Base-by-base conservation (phyloP, 2,329 filamentous ascomycete species). In the Meredithiella fracta region DNA sequence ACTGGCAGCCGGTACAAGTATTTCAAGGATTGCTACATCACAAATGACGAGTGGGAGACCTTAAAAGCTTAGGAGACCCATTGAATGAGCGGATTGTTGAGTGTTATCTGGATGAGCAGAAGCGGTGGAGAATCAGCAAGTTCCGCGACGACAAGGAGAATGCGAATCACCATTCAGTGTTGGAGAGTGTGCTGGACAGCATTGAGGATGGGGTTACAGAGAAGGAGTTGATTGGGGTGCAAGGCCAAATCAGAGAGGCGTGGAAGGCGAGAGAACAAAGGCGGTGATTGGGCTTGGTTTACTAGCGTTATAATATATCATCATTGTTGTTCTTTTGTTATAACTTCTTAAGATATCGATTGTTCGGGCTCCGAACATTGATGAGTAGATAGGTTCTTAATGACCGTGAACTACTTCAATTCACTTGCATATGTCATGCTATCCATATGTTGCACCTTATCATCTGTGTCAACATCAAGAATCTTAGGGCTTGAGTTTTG, bases 131-230 rank as follows among this genome's bases (percentile, higher is more conserved):
- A 58, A 86, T 87, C 67, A 83, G 92, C 62, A 82, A 90, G 29
- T 91, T 96, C 68, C 78, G 92, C 54, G 90, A 97, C 64, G 92
- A 98, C 68, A 98, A 98, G 70, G 73, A 75, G 26, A 85, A 95
- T 62, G 89, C 86, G 0, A 98, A 98, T 64, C 90, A 97, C 68
- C 83, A 86, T 59, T 82, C 73, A 17, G 91, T 86, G 0, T 87
- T 96, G 1, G 74, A 82, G 25, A 94, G 85, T 65, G 92, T 98
- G 3, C 76, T 96, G 58, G 83, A 91, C 61, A 94, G 87, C 67
- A 97, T 98, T 62, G 77, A 81, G 59, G 88, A 96, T 64, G 82
- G 81, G 1, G 88, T 98, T 9, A 85, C 80, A 0, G 81, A 95
- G 68, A 75, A 86, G 57, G 89, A 98, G 64, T 73, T 98, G 34